Evolutionary conservation across 1,284 basidiomycete genomes (phyloP).

Genomic region (Athelia sp.): DNA sequence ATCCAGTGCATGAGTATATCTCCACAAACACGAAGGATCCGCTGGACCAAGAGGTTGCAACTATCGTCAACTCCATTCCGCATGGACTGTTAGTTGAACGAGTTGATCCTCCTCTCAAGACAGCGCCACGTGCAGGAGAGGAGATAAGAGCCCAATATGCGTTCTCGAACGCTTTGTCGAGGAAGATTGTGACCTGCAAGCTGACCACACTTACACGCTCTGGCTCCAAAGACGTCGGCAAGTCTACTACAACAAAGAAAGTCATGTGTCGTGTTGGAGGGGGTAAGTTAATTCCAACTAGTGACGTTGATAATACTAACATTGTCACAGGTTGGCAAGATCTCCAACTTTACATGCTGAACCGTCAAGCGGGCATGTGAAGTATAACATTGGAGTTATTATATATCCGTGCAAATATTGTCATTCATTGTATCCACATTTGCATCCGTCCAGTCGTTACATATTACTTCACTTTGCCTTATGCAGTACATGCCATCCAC

Average conservation of each 20-base stretch:
- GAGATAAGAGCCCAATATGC: conserved; percentile 81
- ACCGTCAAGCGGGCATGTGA: conserved; percentile 57
- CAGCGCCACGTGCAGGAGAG: conserved; percentile 64
- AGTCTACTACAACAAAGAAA: conserved; percentile 58
- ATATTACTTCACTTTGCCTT: not conserved
- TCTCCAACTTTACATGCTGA: conserved; percentile 73
- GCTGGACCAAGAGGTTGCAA: conserved; percentile 75
- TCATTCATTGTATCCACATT: conserved; percentile 1
- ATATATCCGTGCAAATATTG: not conserved
- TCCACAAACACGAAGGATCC: conserved; percentile 71
- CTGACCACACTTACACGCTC: conserved; percentile 70
- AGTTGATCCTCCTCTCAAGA: conserved; percentile 69
- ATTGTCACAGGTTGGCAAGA: conserved; percentile 74
- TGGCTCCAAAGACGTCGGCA: conserved; percentile 43
- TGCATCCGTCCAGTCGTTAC: conserved; percentile 1
- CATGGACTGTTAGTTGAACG: conserved; percentile 76
- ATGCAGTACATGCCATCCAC: conserved; percentile 2
- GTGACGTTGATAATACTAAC: conserved; percentile 5
- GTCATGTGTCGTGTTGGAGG: conserved; percentile 85
- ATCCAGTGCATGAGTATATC: conserved; percentile 61
- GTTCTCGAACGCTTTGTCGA: conserved; percentile 64
- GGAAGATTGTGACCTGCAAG: conserved; percentile 75
- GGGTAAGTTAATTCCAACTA: conserved; percentile 38
- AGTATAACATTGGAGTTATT: not conserved
- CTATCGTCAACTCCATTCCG: conserved; percentile 68